Base-by-base conservation (phyloP, 345 rosid genomes). In the Salix suchowensis region DNA sequence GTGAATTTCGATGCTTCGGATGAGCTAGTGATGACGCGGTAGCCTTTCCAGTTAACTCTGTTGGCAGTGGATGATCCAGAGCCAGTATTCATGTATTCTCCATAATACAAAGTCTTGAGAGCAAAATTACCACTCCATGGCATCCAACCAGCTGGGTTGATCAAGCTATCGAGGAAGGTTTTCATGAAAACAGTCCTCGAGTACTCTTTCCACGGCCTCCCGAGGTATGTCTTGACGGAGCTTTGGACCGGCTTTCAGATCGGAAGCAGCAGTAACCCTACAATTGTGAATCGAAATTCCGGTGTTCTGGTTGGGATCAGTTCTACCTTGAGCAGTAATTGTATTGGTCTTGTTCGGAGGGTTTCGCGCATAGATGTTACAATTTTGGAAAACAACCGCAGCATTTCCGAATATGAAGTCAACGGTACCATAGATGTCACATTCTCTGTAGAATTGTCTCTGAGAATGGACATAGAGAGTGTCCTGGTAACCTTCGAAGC, bases 341-440 rank as follows among this genome's bases (percentile, higher is more conserved):
- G 86, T 86, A 77, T 88, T 89, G 72, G 77, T 77, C 30, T 86
- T 88, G 67, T 79, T 74, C 7, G 84, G 75, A 0, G 91, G 89
- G 23, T 78, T 79, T 23, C 90, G 83, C 0, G 88, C 85, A 21
- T 79, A 79, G 66, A 91, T 86, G 77, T 80, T 78, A 80, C 96
- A 91, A 5, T 83, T 84, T 32, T 91, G 93, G 46, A 89, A 75
- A 9, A 91, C 91, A 6, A 78, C 93, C 4, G 87, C 91, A 1
- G 93, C 88, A 46, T 91, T 86, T 2, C 91, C 96, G 46, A 91
- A 91, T 48, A 91, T 91, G 82, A 91, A 89, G 70, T 91, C 93
- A 9, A 91, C 84, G 16, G 89, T 87, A 39, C 89, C 86, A 61
- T 78, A 82, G 4, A 87, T 74, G 79, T 84, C 73, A 68, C 86